Percentiles rank a stretch among this genome's conserved stretches.
Conservation (phyloP, 2,329 filamentous ascomycete species). For the Diplodia corticola region DNA sequence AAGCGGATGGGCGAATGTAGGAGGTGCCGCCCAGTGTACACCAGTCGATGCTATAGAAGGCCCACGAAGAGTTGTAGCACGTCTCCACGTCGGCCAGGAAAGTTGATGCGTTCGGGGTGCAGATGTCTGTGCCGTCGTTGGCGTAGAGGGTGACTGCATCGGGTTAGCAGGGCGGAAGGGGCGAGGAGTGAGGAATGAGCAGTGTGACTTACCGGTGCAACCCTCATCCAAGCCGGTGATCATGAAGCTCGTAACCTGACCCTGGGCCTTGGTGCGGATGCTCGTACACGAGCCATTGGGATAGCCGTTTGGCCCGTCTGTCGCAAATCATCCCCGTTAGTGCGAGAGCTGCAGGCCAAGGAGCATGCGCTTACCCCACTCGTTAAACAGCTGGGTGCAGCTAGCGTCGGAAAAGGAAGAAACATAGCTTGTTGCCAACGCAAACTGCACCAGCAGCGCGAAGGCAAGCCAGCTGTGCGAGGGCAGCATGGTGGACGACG, state of each 20-base stretch:
- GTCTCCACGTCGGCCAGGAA: constrained; percentile 29
- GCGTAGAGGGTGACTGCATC: constrained; percentile 32
- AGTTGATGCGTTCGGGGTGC: constrained; percentile 3
- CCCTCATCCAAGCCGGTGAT: constrained; percentile 31
- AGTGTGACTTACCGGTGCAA: constrained; percentile 32
- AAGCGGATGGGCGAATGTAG: background rate
- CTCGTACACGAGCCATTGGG: constrained; percentile 13
- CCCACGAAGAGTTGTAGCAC: constrained; percentile 34
- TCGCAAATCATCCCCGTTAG: background rate
- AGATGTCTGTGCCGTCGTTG: constrained; percentile 24
- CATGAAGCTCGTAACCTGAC: constrained; percentile 28
- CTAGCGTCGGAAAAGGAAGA: background rate
- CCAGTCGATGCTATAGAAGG: constrained; percentile 33
- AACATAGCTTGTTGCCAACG: background rate
- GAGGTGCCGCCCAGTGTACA: constrained; percentile 25
- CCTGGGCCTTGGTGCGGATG: background rate
- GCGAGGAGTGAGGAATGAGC: background rate
- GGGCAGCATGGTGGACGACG: background rate
- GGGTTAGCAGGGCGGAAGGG: background rate
- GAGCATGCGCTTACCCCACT: background rate
- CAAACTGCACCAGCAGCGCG: background rate
- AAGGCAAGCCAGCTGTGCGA: too few relatives aligned
- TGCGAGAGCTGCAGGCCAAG: background rate
- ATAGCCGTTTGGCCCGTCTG: constrained; percentile 9
- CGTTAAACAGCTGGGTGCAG: constrained; percentile 2